Evolutionary conservation across 2,329 filamentous ascomycete species (phyloP), one percentile per base, ranked within the genome.

Genomic region (Neonectria coccinea): DNA sequence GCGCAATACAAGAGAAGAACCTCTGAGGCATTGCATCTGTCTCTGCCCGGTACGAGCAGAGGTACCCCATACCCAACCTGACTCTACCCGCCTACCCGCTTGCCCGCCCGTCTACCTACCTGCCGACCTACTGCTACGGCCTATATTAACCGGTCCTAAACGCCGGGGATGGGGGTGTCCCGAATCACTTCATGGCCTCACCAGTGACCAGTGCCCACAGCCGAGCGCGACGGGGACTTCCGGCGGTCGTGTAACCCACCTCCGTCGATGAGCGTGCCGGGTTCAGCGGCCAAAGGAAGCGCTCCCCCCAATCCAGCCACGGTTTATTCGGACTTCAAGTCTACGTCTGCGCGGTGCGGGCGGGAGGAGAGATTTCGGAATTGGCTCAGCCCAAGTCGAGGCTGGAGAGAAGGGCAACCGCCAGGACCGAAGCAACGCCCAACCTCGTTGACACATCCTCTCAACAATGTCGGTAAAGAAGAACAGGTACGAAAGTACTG

Each of bases 141-240:
- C 48, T 51, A 51, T 51, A 51, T 51, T 51, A 51, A 22, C 48
- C 48, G 48, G 48, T n/a, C 48, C 29, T 51, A 51, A 51, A 51
- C 48, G 48, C 48, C 48, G 48, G 48, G 48, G 29, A 16, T 20
- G n/a, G 48, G 29, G 7, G 27, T 9, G 31, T 29, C n/a, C 48
- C 48, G 48, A 51, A 31, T 51, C 48, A 51, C 29, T 31, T 33
- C 48, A 36, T 33, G 29, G 48, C 29, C 29, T 51, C 48, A 33
- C 48, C 48, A 42, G 39, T 42, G n/a, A 7, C 39, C 25, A 12
- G 45, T n/a, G 33, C 14, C 33, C 36, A 42, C 39, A 42, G n/a
- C 48, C 48, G 48, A 31, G 18, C 27, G 48, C 11, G n/a, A 33
- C 48, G 48, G 48, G 48, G 48, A 33, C 29, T 18, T 51, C 48